Evolutionary conservation across 257 asterid species (phyloP).

Genomic region (Solanum dulcamara): DNA sequence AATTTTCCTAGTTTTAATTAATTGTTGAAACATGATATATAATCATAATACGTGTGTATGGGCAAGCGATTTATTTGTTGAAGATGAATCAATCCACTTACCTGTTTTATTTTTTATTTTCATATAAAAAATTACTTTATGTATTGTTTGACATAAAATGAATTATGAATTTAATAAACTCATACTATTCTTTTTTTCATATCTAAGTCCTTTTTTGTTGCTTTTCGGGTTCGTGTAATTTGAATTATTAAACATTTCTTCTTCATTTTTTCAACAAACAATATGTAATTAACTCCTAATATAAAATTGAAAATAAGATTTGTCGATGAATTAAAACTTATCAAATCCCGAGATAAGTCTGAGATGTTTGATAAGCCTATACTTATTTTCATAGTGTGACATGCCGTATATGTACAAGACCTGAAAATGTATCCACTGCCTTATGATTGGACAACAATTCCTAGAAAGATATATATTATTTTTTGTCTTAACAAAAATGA

Average conservation of each 20-base stretch:
- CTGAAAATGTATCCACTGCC: not conserved
- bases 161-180: not conserved
- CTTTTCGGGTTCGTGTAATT: not conserved
- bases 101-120: not conserved
- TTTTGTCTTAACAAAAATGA: not conserved
- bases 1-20: not conserved
- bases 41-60: not conserved
- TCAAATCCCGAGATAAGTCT: rapidly evolving
- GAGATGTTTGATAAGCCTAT: not conserved
- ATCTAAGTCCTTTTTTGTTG: not conserved
- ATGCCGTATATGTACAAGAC: not conserved
- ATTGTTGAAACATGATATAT: not conserved
- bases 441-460: not conserved
- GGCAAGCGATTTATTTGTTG: not conserved
- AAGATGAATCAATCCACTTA: not conserved
- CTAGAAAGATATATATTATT: not conserved
- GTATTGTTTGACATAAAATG: not conserved
- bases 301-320: not conserved
- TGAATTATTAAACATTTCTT: not conserved
- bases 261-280: not conserved
- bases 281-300: not conserved
- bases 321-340: no score
- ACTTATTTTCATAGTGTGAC: rapidly evolving
- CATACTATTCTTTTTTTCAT: no score
- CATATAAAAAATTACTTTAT: not conserved